phyloP scores from a whole-genome alignment of 176 grass and related monocot genomes.

The Avena sativa region DNA sequence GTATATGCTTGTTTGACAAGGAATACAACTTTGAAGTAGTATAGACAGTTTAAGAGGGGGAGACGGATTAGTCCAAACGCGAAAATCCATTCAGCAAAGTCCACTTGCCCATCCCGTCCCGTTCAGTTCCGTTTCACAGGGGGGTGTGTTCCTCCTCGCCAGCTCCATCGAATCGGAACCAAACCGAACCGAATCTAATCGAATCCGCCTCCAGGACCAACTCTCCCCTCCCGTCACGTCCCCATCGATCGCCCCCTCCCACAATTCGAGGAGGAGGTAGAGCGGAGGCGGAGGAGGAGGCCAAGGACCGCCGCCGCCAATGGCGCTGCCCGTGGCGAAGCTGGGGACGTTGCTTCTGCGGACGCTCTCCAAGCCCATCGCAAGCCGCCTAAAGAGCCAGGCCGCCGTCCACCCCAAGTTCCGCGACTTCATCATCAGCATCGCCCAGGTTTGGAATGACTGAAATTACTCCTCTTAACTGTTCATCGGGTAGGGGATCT shows the following conservation, averaged over 20 bases:
- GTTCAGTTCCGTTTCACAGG: slow-evolving; percentile 24
- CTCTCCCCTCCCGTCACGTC: background rate
- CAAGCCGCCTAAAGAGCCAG: slow-evolving; percentile 87
- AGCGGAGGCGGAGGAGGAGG: slow-evolving; percentile 8
- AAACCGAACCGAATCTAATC: background rate
- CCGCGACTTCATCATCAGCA: slow-evolving; percentile 73
- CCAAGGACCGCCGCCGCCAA: slow-evolving; percentile 18
- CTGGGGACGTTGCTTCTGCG: slow-evolving; percentile 78
- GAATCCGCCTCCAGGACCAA: background rate
- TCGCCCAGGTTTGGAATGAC: slow-evolving; percentile 69
- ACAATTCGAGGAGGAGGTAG: slow-evolving; percentile 13
- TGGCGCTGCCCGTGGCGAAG: slow-evolving; percentile 90
- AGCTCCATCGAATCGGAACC: background rate
- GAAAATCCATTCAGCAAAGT: slow-evolving; percentile 12
- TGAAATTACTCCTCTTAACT: background rate
- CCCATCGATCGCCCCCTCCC: background rate
- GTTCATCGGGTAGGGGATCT: background rate
- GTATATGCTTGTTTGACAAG: background rate
- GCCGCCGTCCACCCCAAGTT: slow-evolving; percentile 93
- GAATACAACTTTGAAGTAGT: background rate
- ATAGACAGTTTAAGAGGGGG: background rate
- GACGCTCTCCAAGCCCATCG: slow-evolving; percentile 92
- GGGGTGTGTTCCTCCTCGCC: background rate
- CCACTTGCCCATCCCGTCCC: background rate
- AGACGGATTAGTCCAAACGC: background rate